phyloP scores from a whole-genome alignment of 75 land plant species.

The Isoetes taiwanensis region DNA sequence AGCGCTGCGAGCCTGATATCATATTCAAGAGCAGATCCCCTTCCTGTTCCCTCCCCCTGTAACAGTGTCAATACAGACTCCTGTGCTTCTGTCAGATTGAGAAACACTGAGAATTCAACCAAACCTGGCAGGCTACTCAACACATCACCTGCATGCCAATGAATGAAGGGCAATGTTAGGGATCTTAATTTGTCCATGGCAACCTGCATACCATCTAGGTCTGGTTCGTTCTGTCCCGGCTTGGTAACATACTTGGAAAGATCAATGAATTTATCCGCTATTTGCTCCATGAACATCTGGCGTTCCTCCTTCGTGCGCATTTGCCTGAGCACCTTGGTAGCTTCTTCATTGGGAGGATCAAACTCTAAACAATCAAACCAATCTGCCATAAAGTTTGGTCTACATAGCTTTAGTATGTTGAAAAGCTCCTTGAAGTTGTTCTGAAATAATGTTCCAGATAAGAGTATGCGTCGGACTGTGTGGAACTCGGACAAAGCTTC shows the following conservation, averaged over 20 bases:
- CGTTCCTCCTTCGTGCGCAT: constrained; percentile 43
- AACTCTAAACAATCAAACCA: neutral
- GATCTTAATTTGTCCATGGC: constrained; percentile 23
- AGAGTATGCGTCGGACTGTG: constrained; percentile 53
- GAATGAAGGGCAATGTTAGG: constrained; percentile 47
- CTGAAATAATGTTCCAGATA: constrained; percentile 90
- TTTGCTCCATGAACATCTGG: constrained; percentile 17
- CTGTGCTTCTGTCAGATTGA: constrained; percentile 33
- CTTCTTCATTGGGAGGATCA: neutral
- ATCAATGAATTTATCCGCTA: constrained; percentile 28
- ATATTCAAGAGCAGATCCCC: constrained; percentile 22
- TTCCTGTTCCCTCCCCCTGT: constrained; percentile 7
- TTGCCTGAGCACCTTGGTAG: constrained; percentile 8
- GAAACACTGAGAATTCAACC: constrained; percentile 34
- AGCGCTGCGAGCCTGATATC: constrained; percentile 16
- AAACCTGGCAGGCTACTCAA: constrained; percentile 51
- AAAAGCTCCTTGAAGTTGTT: constrained; percentile 88
- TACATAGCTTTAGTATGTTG: constrained; percentile 65
- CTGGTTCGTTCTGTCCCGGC: constrained; percentile 13
- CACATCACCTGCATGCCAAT: constrained; percentile 51
- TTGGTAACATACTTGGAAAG: too few relatives aligned
- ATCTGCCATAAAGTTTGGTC: constrained; percentile 41
- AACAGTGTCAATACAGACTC: constrained; percentile 22
- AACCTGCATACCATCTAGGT: constrained; percentile 11
- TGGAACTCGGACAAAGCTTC: constrained; percentile 53